Evolutionary conservation across 495 filamentous ascomycete species (phyloP), one percentile per base, ranked within the genome.

Genomic region (Tuber magnatum): DNA sequence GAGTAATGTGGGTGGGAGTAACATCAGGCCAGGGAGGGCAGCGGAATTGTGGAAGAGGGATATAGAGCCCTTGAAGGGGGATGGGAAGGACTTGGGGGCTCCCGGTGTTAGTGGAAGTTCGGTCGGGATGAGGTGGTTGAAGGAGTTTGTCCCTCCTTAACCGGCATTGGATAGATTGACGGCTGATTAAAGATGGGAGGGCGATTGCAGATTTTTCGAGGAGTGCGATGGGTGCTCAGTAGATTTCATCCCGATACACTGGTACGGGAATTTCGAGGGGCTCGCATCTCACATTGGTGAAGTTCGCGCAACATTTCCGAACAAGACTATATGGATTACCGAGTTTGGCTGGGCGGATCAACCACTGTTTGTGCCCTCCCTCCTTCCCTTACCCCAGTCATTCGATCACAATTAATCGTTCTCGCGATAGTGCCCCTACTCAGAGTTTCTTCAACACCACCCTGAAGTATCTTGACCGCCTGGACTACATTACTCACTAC

Each of bases 221-320:
- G 73, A 65, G 10, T 81, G 80, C 39, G 28, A 28, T 42, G 75
- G 75, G 24, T 93, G 92, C 82, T 89, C 86, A 0, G 87, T 87
- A 43, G 92, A 93, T 81, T 93, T 94, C 81, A 86, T 94, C 14
- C 87, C 90, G 0, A 80, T 93, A 42, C 92, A 94, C 79, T 94
- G 90, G 89, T 94, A 94, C 78, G 91, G 90, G 22, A 86, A 90
- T 75, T 94, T 93, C 76, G 89, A 90, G 74, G 92, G 91, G 0
- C 78, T 94, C 71, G 90, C 91, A 12, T 90, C 87, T 75, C 90
- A 92, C 80, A 83, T 94, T 73, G 91, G 91, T 0, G 84, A 89
- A 73, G 87, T 91, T 14, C 82, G 84, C 76, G 87, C 83, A 16
- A 84, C 86, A 18, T 72, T 77, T 35, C 72, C 75, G 38, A 61